Evolutionary conservation across 176 grass and related monocot species (phyloP).

Genomic region (Eleusine coracana): DNA sequence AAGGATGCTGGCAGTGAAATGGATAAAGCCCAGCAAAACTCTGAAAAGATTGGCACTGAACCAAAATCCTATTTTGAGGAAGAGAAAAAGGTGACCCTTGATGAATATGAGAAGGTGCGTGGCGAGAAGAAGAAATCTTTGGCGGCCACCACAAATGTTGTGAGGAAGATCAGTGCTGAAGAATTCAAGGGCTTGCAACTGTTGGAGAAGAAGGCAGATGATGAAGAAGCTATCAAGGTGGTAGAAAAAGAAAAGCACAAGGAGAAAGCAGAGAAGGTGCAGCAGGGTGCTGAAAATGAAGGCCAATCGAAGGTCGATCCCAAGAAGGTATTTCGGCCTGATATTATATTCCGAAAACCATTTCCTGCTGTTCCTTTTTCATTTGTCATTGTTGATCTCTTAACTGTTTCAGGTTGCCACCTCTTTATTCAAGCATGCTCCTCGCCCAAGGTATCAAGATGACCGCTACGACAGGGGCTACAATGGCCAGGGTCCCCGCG

Average conservation of each 20-base stretch:
- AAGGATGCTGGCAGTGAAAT: no score
- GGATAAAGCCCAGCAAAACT: no score
- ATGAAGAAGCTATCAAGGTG: slow-evolving; percentile 24
- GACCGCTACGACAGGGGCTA: not conserved
- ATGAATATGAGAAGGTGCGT: no score
- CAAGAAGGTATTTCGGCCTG: not conserved
- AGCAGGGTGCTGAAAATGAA: not conserved
- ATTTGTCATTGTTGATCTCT: not conserved
- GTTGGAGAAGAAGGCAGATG: slow-evolving; percentile 48
- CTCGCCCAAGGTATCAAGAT: slow-evolving; percentile 9
- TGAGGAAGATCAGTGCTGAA: slow-evolving; percentile 25
- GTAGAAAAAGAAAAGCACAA: not conserved
- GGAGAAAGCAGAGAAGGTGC: not conserved
- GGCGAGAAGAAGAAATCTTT: no score
- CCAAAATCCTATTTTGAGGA: no score
- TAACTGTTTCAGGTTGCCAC: slow-evolving; percentile 16
- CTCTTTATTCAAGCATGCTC: not conserved
- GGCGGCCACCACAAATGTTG: not conserved
- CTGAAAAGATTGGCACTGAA: no score
- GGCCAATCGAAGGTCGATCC: not conserved
- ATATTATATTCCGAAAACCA: not conserved
- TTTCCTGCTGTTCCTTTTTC: not conserved
- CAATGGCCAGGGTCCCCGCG: slow-evolving; percentile 7
- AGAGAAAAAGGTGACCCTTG: no score
- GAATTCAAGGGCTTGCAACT: slow-evolving; percentile 29